A percentile compares a stretch with the other conserved stretches of the same genome.
phyloP scores from a whole-genome alignment of 331 rosid species.

The Spiraea crenata region DNA sequence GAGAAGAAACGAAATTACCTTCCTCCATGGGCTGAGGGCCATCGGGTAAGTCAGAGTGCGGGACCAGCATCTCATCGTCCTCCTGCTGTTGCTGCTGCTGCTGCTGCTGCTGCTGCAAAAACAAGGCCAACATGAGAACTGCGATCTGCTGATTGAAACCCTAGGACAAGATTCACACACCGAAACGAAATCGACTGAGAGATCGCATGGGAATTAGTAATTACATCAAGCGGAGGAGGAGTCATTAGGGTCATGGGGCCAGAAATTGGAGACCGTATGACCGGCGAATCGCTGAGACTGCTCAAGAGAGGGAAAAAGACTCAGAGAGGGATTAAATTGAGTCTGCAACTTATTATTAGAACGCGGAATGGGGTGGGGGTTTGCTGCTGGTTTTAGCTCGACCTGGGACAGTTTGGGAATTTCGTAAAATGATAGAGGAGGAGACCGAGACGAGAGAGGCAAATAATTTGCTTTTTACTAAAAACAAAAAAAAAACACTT shows the following conservation, averaged over 20 bases:
- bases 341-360: constrained; percentile 9
- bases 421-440: constrained; percentile 8
- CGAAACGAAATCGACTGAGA: neutral
- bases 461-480: no score
- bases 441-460: constrained; percentile 6
- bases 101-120: constrained; percentile 23
- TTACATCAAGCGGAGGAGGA: constrained; percentile 49
- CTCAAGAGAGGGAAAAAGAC: constrained; percentile 1
- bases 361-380: neutral
- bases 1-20: neutral
- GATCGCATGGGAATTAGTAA: constrained; percentile 28
- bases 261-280: constrained; percentile 28
- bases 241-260: constrained; percentile 45
- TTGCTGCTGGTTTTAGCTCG: constrained; percentile 17
- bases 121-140: constrained; percentile 20
- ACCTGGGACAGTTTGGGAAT: constrained; percentile 20
- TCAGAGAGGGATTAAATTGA: neutral
- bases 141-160: constrained; percentile 37
- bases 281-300: constrained; percentile 27
- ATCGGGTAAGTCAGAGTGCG: constrained; percentile 32
- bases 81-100: constrained; percentile 41
- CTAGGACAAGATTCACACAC: constrained; percentile 15
- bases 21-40: constrained; percentile 60
- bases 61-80: constrained; percentile 49
- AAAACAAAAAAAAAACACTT: no score